These are phyloP conservation scores for Ambrosiella cleistominuta DNA, from an alignment of 2,329 filamentous ascomycete species.

Conservation along the genomic window DNA sequence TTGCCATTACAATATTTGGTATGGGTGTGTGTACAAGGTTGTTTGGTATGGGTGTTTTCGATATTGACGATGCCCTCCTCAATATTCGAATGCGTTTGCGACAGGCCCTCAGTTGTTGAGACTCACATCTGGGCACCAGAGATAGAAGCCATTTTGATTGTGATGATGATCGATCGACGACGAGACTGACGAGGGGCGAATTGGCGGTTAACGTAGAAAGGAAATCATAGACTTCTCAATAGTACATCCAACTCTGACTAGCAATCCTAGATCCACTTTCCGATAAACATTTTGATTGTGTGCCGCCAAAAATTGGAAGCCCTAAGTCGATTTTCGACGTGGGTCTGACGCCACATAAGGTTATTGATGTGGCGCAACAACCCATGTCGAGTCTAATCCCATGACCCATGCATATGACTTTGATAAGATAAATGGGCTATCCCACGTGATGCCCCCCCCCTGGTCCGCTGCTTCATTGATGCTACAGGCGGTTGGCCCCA, in stretches of 20 bases:
- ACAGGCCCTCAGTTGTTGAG: constrained; percentile 1
- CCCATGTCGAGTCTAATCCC: neutral
- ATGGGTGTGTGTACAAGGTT: constrained; percentile 1
- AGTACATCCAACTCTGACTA: constrained; percentile 10
- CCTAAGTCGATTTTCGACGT: constrained; percentile 3
- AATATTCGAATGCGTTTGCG: neutral
- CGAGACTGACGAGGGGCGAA: constrained; percentile 13
- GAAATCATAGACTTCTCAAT: constrained; percentile 12
- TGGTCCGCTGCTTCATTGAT: neutral
- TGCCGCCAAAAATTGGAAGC: constrained; percentile 7
- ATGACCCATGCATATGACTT: neutral
- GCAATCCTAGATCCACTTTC: constrained; percentile 13
- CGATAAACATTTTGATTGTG: constrained; percentile 13
- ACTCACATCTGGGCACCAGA: constrained; percentile 14
- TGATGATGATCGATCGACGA: constrained; percentile 13
- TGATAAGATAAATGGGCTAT: constrained; percentile 1
- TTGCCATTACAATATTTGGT: neutral
- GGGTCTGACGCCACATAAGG: neutral
- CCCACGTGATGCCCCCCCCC: constrained; percentile 2
- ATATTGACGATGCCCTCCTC: constrained; percentile 11
- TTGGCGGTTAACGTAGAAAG: constrained; percentile 13
- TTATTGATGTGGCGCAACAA: neutral
- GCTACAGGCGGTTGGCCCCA: neutral
- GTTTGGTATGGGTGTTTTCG: neutral
- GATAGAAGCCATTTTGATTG: constrained; percentile 14